Percentiles rank a stretch among this genome's conserved stretches.
phyloP scores from a whole-genome alignment of 192 early-diverging fungal genomes.

The Backusella morwellensis region DNA sequence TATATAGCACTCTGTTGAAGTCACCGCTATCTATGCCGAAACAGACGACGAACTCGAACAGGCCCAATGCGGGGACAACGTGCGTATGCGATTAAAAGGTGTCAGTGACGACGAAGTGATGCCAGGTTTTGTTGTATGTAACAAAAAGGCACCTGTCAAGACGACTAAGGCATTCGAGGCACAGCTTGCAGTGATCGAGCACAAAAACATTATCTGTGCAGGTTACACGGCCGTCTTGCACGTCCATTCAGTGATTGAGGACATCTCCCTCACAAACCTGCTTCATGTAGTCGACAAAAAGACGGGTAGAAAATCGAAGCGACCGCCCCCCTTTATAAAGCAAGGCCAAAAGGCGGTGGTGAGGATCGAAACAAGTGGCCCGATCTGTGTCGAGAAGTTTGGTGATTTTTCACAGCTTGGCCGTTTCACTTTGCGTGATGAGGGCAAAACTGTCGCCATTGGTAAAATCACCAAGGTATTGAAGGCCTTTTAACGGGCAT shows the following conservation, averaged over 20 bases:
- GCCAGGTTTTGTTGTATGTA: conserved; percentile 86
- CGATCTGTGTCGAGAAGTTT: conserved; percentile 86
- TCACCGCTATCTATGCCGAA: conserved; percentile 81
- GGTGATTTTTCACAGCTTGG: conserved; percentile 87
- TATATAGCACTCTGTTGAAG: conserved; percentile 51
- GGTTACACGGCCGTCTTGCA: conserved; percentile 94
- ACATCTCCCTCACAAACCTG: conserved; percentile 76
- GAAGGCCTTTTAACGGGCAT: conserved; percentile 8
- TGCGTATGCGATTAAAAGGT: conserved; percentile 82
- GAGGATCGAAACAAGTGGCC: conserved; percentile 68
- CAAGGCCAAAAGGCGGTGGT: conserved; percentile 87
- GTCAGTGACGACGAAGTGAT: conserved; percentile 91
- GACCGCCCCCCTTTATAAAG: conserved; percentile 90
- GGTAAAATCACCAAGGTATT: conserved; percentile 89
- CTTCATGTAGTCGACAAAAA: conserved; percentile 92
- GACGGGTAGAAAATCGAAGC: conserved; percentile 82
- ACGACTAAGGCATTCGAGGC: conserved; percentile 81
- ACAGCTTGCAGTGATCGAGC: conserved; percentile 85
- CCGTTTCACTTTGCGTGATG: conserved; percentile 95
- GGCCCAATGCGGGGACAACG: conserved; percentile 89
- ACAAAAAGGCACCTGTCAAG: conserved; percentile 73
- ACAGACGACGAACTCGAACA: conserved; percentile 69
- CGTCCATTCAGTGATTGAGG: conserved; percentile 84
- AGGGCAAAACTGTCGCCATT: conserved; percentile 92
- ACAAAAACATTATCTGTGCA: conserved; percentile 93